These are phyloP conservation scores for Diutina catenulata DNA, from an alignment of 1,139 yeast genomes.

Conservation along the genomic window DNA sequence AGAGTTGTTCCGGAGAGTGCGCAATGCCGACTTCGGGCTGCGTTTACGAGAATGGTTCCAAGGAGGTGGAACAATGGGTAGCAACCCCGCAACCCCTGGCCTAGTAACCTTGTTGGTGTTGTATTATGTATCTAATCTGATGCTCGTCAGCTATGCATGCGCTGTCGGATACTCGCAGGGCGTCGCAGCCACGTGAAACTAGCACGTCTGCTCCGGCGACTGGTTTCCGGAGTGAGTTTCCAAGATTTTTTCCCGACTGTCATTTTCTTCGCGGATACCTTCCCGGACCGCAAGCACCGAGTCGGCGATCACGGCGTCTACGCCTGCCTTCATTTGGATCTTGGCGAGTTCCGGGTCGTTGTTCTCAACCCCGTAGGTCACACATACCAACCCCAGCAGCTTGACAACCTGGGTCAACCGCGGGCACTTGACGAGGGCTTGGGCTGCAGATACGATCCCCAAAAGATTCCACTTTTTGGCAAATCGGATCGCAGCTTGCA, in stretches of 20 bases:
- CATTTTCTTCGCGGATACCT: conserved; percentile 39
- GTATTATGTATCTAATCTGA: no score
- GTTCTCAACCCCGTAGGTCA: conserved; percentile 79
- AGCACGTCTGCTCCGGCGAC: no score
- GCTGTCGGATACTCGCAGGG: no score
- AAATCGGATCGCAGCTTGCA: conserved; percentile 86
- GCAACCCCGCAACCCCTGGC: no score
- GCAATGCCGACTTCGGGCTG: no score
- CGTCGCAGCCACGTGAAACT: no score
- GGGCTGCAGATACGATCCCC: conserved; percentile 87
- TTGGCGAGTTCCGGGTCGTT: conserved; percentile 80
- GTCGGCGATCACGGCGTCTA: conserved; percentile 96
- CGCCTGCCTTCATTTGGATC: conserved; percentile 86
- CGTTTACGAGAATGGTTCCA: no score
- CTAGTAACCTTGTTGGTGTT: no score
- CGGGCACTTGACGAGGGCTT: conserved; percentile 77
- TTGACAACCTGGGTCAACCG: conserved; percentile 82
- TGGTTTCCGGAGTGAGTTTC: neutral
- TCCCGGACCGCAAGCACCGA: conserved; percentile 87
- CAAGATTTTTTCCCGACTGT: neutral
- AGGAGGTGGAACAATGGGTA: no score
- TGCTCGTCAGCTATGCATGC: no score
- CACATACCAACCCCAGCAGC: conserved; percentile 84
- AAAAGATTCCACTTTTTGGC: conserved; percentile 86
- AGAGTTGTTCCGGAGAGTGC: no score